These are phyloP conservation scores for Globisporangium spiculum DNA, from an alignment of 352 stramenopile species.

Conservation along the genomic window DNA sequence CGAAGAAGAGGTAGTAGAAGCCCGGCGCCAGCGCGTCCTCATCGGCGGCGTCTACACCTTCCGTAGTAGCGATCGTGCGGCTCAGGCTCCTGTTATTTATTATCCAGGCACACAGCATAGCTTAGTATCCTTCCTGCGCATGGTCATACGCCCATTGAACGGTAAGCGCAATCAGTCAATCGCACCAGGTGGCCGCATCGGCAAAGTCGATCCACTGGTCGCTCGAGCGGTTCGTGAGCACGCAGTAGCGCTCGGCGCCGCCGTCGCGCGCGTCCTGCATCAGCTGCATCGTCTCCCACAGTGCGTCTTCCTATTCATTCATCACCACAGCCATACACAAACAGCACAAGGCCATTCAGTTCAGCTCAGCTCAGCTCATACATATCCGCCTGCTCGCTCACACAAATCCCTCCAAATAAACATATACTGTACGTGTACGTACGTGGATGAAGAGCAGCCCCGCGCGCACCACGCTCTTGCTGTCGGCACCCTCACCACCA, in stretches of 20 bases:
- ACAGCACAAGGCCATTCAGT: background rate
- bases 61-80: conserved; percentile 23
- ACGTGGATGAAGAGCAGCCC: conserved; percentile 72
- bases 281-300: conserved; percentile 55
- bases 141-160: too few relatives aligned
- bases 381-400: background rate
- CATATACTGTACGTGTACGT: conserved; percentile 10
- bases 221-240: conserved; percentile 43
- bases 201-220: conserved; percentile 64
- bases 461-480: conserved; percentile 20
- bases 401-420: background rate
- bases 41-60: conserved; percentile 4
- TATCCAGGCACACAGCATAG: background rate
- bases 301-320: conserved; percentile 35
- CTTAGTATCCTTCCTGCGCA: too few relatives aligned
- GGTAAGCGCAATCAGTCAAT: conserved; percentile 12
- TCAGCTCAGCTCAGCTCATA: background rate
- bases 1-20: conserved; percentile 90
- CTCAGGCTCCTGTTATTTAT: conserved; percentile 33
- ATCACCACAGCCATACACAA: background rate
- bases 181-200: conserved; percentile 46
- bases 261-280: conserved; percentile 32
- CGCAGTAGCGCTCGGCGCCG: conserved; percentile 31
- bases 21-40: conserved; percentile 34
- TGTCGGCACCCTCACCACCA: background rate